These are phyloP conservation scores for Austroboletus festivus DNA, from an alignment of 768 basidiomycete genomes.

Conservation along the genomic window DNA sequence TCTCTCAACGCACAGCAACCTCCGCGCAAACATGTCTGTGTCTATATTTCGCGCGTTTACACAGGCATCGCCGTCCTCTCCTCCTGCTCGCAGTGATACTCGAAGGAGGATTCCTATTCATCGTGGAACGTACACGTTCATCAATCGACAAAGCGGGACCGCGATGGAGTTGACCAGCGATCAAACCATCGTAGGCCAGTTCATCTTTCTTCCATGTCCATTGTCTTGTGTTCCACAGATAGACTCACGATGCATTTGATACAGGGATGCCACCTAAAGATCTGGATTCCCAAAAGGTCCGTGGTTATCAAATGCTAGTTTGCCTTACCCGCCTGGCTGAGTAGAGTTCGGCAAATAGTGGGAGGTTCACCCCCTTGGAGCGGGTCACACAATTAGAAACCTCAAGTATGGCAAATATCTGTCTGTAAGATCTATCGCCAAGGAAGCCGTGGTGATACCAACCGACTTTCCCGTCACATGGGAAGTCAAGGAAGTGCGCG, in stretches of 20 bases:
- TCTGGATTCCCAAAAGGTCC: conserved; percentile 27
- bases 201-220: background rate
- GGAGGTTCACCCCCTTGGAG: conserved; percentile 29
- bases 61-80: conserved; percentile 9
- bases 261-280: conserved; percentile 32
- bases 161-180: conserved; percentile 29
- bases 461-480: conserved; percentile 31
- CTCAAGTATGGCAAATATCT: conserved; percentile 31
- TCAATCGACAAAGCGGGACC: conserved; percentile 33
- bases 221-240: too few relatives aligned
- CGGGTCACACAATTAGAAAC: conserved; percentile 31
- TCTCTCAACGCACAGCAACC: too few relatives aligned
- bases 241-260: conserved; percentile 1
- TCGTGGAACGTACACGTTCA: conserved; percentile 30
- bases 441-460: conserved; percentile 20
- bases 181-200: conserved; percentile 23
- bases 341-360: conserved; percentile 24
- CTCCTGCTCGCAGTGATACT: conserved; percentile 9
- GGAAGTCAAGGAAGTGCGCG: conserved; percentile 24
- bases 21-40: conserved; percentile 13
- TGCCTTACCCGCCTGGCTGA: too few relatives aligned
- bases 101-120: conserved; percentile 25
- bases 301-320: background rate
- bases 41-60: conserved; percentile 22
- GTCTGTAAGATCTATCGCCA: conserved; percentile 24